Evolutionary conservation across 192 early-diverging fungal species (phyloP), one percentile per base, ranked within the genome.

Genomic region (Bifiguratus adelaidae): DNA sequence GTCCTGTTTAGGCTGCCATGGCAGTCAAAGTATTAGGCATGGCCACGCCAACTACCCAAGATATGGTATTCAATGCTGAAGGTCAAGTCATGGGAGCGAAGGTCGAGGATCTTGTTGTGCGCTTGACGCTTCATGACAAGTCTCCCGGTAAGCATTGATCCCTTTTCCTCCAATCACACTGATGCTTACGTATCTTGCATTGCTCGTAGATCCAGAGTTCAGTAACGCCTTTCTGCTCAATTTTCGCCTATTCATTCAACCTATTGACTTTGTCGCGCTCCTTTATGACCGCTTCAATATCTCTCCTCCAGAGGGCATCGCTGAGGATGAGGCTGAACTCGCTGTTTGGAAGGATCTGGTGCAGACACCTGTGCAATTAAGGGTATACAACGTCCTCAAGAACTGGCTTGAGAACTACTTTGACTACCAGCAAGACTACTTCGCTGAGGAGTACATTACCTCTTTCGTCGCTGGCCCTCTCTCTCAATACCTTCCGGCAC

Each of bases 161-260:
- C 32, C n/a, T 11, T 8, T 11, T 33, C 8, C n/a, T 8, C 9
- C 32, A 11, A 33, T 33, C 9, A 33, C 32, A 33, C n/a, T 33
- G 8, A 33, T n/a, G 32, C n/a, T 11, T 11, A 33, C 8, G n/a
- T 11, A 33, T 11, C 8, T 11, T 11, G n/a, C 32, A 33, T 33
- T 33, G 32, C 32, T 22, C 53, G 48, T 71, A 71, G 81, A 85
- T 49, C 27, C 76, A 2, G 53, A 71, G 5, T 93, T 80, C 50
- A 69, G 68, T 0, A 56, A 51, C 18, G 71, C 83, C 0, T 97
- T 97, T 55, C 75, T 95, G 32, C 67, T 91, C 20, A 84, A 89
- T 0, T 97, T 93, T 61, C 81, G 88, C 3, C 61, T 84, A 2
- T 95, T 95, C 52, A 83, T 82, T 16, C 73, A 65, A 7, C 78